Evolutionary conservation across 2,329 filamentous ascomycete genomes (phyloP).

Genomic region (Stachybotrys chartarum): DNA sequence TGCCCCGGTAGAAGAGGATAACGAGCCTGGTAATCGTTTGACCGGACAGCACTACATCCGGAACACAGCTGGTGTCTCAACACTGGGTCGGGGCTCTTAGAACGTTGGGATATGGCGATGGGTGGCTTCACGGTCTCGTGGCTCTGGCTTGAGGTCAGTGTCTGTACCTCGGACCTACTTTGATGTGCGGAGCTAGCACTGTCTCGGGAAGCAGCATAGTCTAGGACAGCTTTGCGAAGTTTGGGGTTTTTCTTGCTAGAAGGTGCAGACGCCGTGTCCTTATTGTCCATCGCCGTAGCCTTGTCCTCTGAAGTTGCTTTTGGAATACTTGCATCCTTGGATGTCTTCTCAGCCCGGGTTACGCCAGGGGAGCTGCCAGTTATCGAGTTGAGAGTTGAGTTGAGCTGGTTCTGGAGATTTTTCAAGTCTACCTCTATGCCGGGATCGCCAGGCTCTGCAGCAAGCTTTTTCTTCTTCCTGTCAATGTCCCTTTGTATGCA

Average conservation of each 20-base stretch:
- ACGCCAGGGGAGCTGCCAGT: slow-evolving; percentile 2
- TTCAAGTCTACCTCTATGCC: slow-evolving; percentile 15
- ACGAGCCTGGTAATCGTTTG: slow-evolving; percentile 23
- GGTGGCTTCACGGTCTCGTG: too few species aligned
- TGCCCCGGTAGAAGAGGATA: slow-evolving; percentile 18
- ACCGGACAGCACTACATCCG: slow-evolving; percentile 27
- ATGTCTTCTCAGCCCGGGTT: neutral
- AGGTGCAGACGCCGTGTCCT: too few species aligned
- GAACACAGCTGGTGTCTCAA: slow-evolving; percentile 25
- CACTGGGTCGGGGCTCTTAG: slow-evolving; percentile 10
- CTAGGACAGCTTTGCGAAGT: neutral
- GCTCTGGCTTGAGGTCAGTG: too few species aligned
- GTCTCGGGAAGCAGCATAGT: neutral
- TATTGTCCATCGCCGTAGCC: too few species aligned
- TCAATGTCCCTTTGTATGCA: slow-evolving; percentile 19
- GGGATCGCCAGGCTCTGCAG: slow-evolving; percentile 12
- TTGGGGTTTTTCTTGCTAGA: neutral
- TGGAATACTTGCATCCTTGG: neutral
- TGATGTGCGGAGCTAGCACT: neutral
- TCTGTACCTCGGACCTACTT: neutral
- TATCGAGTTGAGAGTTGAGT: slow-evolving; percentile 18
- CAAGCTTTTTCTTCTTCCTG: slow-evolving; percentile 14
- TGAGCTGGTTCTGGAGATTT: slow-evolving; percentile 20
- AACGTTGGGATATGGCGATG: neutral
- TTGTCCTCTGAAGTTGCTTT: neutral